Conservation (phyloP, 495 filamentous ascomycete genomes). For the Penicillium cosmopolitanum region DNA sequence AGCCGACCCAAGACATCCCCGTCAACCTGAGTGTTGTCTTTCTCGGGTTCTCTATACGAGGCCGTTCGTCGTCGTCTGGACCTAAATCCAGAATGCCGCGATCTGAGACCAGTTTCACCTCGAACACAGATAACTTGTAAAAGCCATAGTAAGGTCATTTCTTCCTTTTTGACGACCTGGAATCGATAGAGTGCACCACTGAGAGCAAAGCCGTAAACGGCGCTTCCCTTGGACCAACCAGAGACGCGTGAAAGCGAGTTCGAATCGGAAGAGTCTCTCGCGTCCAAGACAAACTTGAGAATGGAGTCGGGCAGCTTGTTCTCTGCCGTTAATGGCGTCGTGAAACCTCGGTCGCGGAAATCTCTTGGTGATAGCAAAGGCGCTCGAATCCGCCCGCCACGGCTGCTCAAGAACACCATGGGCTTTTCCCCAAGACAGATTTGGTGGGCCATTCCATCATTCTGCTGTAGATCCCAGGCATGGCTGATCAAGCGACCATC, state of each 20-base stretch:
- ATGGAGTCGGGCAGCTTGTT: slow-evolving; percentile 41
- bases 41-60: slow-evolving; percentile 34
- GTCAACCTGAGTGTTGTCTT: slow-evolving; percentile 62
- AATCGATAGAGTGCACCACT: slow-evolving; percentile 69
- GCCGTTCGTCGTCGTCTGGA: neutral
- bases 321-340: slow-evolving; percentile 25
- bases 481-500: slow-evolving; percentile 36
- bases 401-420: slow-evolving; percentile 19
- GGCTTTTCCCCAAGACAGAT: slow-evolving; percentile 30
- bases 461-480: slow-evolving; percentile 37
- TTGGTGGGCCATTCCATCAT: slow-evolving; percentile 45
- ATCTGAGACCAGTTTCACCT: slow-evolving; percentile 22
- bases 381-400: slow-evolving; percentile 40
- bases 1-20: slow-evolving; percentile 66
- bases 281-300: slow-evolving; percentile 29
- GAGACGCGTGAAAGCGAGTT: neutral
- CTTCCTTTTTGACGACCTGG: slow-evolving; percentile 52
- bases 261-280: neutral
- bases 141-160: slow-evolving; percentile 64
- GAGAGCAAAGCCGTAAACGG: slow-evolving; percentile 61
- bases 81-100: neutral
- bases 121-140: slow-evolving; percentile 61
- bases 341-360: neutral
- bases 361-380: slow-evolving; percentile 25
- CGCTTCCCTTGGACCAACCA: slow-evolving; percentile 2